These are phyloP conservation scores for Ustilago tritici DNA, from an alignment of 1,284 basidiomycete species.

Conservation along the genomic window DNA sequence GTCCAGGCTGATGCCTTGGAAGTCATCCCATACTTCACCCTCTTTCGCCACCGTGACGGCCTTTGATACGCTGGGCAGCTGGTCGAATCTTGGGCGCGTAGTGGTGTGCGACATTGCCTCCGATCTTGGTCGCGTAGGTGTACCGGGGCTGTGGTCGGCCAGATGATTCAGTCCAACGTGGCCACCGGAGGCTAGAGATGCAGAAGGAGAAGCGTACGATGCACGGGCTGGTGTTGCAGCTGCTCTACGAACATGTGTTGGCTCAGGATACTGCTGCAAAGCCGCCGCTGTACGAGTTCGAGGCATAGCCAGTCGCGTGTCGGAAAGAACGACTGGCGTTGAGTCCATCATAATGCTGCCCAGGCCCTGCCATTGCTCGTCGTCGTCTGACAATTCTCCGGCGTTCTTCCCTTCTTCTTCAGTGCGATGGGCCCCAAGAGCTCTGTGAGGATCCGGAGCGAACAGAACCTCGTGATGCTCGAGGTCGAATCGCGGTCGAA, in stretches of 20 bases:
- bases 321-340: slow-evolving; percentile 8
- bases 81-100: neutral
- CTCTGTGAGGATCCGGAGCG: slow-evolving; percentile 21
- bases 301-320: slow-evolving; percentile 26
- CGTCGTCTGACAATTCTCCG: slow-evolving; percentile 17
- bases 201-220: slow-evolving; percentile 11
- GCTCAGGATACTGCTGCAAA: neutral
- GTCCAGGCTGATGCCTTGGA: slow-evolving; percentile 55
- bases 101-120: neutral
- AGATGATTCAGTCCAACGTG: slow-evolving; percentile 1
- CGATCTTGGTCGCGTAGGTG: slow-evolving; percentile 17
- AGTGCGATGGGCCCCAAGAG: neutral
- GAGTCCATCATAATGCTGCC: slow-evolving; percentile 18
- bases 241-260: neutral
- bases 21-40: slow-evolving; percentile 44
- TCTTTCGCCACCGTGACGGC: neutral
- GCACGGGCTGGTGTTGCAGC: slow-evolving; percentile 9
- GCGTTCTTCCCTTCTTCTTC: neutral
- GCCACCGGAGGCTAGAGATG: slow-evolving; percentile 11
- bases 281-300: slow-evolving; percentile 2
- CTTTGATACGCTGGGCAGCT: neutral
- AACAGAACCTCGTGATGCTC: slow-evolving; percentile 50
- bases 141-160: slow-evolving; percentile 24
- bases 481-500: slow-evolving; percentile 39
- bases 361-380: slow-evolving; percentile 23